These are phyloP conservation scores for Luvunga scandens DNA, from an alignment of 345 rosid genomes.

Conservation along the genomic window DNA sequence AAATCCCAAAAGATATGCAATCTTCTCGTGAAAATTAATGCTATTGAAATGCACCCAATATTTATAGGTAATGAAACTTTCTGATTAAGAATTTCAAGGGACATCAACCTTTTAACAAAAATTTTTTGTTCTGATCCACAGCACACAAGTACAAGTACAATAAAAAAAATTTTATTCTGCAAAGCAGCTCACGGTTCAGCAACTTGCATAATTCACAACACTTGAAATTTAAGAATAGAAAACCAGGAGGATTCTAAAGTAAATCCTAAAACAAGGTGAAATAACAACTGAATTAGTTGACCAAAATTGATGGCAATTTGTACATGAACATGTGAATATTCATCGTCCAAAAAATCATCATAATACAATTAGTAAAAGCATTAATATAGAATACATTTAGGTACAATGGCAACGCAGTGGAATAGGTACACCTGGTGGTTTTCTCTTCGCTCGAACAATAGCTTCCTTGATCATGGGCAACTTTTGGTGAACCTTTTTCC, in stretches of 20 bases:
- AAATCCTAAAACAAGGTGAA: not conserved
- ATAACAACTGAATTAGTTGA: not conserved
- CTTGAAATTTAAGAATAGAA: not conserved
- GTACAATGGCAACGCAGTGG: slow-evolving; percentile 87
- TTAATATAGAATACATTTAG: slow-evolving; percentile 22
- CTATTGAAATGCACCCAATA: too few relatives aligned
- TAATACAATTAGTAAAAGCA: not conserved
- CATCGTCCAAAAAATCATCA: not conserved
- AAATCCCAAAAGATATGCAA: not conserved
- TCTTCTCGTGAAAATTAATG: not conserved
- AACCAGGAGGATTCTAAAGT: not conserved
- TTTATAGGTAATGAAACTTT: too few relatives aligned
- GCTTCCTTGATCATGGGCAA: slow-evolving; percentile 76
- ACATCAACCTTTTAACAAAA: not conserved
- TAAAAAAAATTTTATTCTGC: not conserved
- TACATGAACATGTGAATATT: not conserved
- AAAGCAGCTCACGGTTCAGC: not conserved
- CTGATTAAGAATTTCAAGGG: not conserved
- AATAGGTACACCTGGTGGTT: slow-evolving; percentile 56
- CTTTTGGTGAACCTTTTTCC: slow-evolving; percentile 80
- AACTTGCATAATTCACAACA: not conserved
- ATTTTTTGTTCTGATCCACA: not conserved
- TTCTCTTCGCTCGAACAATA: slow-evolving; percentile 64
- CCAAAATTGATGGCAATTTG: not conserved
- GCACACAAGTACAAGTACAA: not conserved